Evolutionary conservation across 2,329 filamentous ascomycete genomes (phyloP).

Genomic region (Orbilia brochopaga): DNA sequence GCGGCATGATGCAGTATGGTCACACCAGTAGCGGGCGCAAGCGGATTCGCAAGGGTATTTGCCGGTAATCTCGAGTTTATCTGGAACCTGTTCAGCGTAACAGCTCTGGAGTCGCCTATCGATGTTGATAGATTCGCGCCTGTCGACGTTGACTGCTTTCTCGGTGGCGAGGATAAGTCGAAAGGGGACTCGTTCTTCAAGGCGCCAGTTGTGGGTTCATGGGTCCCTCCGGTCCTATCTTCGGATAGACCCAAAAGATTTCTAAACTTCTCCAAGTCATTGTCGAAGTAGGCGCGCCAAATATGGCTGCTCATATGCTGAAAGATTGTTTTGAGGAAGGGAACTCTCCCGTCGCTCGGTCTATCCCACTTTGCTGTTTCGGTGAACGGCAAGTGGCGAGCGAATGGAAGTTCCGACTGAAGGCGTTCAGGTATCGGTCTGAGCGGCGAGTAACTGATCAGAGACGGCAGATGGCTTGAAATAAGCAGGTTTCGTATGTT

Average conservation of each 20-base stretch:
- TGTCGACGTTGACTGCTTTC: conserved; percentile 53
- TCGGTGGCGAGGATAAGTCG: conserved; percentile 56
- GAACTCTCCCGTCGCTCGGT: conserved; percentile 48
- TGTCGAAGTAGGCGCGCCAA: conserved; percentile 95
- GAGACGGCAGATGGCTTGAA: neutral
- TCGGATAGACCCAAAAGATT: conserved; percentile 68
- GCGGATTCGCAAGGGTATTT: conserved; percentile 64
- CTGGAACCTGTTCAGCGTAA: conserved; percentile 67
- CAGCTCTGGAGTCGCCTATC: conserved; percentile 53
- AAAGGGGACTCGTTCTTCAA: conserved; percentile 64
- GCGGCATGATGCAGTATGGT: conserved; percentile 85
- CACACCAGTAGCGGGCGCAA: conserved; percentile 50
- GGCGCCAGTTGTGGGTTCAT: conserved; percentile 63
- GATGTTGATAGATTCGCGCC: conserved; percentile 62
- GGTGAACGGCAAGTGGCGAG: conserved; percentile 51
- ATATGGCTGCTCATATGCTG: conserved; percentile 91
- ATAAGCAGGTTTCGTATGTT: neutral
- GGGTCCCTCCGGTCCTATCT: conserved; percentile 65
- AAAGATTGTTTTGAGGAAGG: conserved; percentile 53
- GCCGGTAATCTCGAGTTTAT: conserved; percentile 82
- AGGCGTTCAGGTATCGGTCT: conserved; percentile 6
- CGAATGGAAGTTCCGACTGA: conserved; percentile 52
- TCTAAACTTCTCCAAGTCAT: conserved; percentile 95
- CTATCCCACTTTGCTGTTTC: conserved; percentile 48
- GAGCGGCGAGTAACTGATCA: neutral